These are phyloP conservation scores for Prunus yedoensis DNA, from an alignment of 331 rosid genomes.

Conservation along the genomic window DNA sequence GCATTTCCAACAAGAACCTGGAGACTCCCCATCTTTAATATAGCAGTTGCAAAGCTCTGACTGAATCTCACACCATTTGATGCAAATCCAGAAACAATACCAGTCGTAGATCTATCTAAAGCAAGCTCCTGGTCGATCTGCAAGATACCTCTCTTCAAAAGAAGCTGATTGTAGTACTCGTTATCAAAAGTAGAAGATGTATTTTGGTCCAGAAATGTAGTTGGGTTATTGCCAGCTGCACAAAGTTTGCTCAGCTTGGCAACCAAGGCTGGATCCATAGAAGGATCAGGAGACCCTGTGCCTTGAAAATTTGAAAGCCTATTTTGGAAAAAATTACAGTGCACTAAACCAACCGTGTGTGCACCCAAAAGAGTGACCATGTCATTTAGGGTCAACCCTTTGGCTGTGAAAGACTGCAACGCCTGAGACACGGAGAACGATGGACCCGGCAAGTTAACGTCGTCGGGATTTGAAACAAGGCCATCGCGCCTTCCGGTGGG, in stretches of 20 bases:
- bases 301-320: conserved; percentile 36
- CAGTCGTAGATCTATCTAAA: conserved; percentile 18
- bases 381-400: conserved; percentile 31
- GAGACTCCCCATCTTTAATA: conserved; percentile 38
- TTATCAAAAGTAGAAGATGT: conserved; percentile 40
- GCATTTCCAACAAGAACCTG: conserved; percentile 32
- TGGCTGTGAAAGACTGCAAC: conserved; percentile 10
- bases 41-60: conserved; percentile 36
- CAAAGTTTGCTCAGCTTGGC: conserved; percentile 36
- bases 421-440: conserved; percentile 8
- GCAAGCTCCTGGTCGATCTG: conserved; percentile 48
- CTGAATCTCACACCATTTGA: conserved; percentile 15
- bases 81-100: conserved; percentile 36
- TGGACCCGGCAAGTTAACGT: conserved; percentile 39
- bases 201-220: conserved; percentile 44
- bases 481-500: conserved; percentile 50
- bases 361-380: conserved; percentile 61
- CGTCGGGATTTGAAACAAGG: conserved; percentile 17
- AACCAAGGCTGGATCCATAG: conserved; percentile 37
- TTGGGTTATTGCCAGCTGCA: not conserved
- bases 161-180: conserved; percentile 32
- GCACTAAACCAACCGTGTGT: conserved; percentile 49
- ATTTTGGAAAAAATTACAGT: conserved; percentile 32
- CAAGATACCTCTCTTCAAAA: conserved; percentile 34
- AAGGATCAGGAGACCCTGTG: conserved; percentile 19